Base-by-base conservation (phyloP, 2,329 filamentous ascomycete species). In the Pseudocercospora pini-densiflorae region DNA sequence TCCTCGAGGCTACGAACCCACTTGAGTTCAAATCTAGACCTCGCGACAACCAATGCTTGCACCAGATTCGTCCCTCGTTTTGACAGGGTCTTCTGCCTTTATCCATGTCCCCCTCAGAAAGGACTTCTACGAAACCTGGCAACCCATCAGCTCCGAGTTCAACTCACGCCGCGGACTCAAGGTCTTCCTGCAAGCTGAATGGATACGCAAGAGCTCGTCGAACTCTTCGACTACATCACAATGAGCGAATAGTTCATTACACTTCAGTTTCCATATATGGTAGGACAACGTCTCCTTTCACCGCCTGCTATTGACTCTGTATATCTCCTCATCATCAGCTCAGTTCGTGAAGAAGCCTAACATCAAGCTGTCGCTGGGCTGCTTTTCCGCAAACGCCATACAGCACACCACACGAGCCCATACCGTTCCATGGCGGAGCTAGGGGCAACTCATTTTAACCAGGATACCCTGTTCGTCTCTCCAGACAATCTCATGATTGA, bases 281-380 rank as follows among this genome's bases (percentile, higher is more conserved):
- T 43, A 58, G 31, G 31, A 81, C 71, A 79, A 79, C 61, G 57
- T 79, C 33, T 81, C 75, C 67, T 79, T 83, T 65, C 79, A 81
- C 49, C 81, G 55, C 59, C 45, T 40, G 27, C 45, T 21, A 40
- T 31, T 54, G 21, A 54, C 47, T 54, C 40, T 19, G 43, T 54
- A 54, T 33, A 53, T 51, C 59, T 62, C 59, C 59, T 33, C 45
- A 54, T 49, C 45, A 54, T 49, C 40, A 36, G 45, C 45, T 40
- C 29, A 40, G 45, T 49, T n/a, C 21, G 19, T 31, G 23, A 40
- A 24, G n/a, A 36, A 21, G 55, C 55, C 14, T 27, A 27, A 33
- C 27, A 57, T 29, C 53, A 33, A 57, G 29, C 27, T 33, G 53
- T 19, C 53, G 53, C 33, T 23, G 16, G 23, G 27, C 24, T 60